These are phyloP conservation scores for Anisodus acutangulus DNA, from an alignment of 257 asterid species.

Conservation along the genomic window DNA sequence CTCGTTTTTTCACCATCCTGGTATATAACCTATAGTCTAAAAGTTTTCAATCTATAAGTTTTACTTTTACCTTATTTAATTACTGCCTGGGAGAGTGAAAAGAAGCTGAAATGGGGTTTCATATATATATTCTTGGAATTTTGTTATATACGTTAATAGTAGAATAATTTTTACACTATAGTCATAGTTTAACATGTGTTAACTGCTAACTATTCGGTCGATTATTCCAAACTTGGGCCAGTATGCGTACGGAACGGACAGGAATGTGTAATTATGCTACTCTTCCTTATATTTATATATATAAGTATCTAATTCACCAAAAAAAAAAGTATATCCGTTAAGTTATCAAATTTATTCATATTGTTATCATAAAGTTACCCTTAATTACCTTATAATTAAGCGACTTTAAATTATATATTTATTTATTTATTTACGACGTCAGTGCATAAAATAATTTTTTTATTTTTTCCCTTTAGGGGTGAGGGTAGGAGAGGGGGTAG, in stretches of 20 bases:
- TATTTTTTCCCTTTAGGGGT: neutral
- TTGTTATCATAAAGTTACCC: neutral
- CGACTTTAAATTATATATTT: neutral
- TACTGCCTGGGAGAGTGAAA: neutral
- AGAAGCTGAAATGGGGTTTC: no score
- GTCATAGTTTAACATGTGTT: neutral
- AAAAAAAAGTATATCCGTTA: neutral
- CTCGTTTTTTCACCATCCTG: neutral
- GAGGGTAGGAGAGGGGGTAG: no score
- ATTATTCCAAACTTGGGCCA: no score
- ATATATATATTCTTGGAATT: no score
- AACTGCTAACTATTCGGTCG: no score
- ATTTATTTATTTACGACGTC: neutral
- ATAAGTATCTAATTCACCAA: no score
- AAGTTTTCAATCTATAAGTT: neutral
- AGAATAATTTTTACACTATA: neutral
- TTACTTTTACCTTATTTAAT: neutral
- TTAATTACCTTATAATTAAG: neutral
- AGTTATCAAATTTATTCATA: neutral
- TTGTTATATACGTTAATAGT: neutral
- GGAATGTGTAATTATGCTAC: no score
- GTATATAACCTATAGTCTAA: neutral
- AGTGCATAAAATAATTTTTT: neutral
- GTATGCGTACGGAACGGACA: no score
- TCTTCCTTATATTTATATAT: no score